Evolutionary conservation across 768 basidiomycete genomes (phyloP), one percentile per base, ranked within the genome.

Genomic region (Lactarius hengduanensis): DNA sequence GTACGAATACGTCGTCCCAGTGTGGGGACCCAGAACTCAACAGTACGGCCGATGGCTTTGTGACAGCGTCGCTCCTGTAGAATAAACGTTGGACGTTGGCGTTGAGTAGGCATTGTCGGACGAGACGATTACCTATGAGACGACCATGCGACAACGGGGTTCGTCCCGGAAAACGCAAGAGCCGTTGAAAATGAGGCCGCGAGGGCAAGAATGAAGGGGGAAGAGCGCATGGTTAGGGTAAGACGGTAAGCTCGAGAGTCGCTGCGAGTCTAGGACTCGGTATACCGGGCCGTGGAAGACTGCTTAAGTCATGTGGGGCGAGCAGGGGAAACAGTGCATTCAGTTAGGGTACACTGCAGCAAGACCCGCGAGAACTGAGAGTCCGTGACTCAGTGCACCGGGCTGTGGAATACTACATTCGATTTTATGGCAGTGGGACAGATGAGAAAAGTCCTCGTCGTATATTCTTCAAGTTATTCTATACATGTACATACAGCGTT

Each of bases 101-200:
- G 45, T 26, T 67, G 15, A n/a, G 3, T 9, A 3, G 32, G 32
- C 8, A 28, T n/a, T n/a, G 43, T 40, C 28, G 18, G 22, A 61
- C 47, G 45, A 36, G 13, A 47, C 26, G 36, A 70, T n/a, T 73
- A 89, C 90, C 79, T 81, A 54, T 82, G 78, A 28, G 89, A 89
- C 1, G 90, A 85, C 90, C 91, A 92, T 13, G 84, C 84, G 2
- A 92, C 75, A 16, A 92, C 72, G 10, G 91, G 91, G 6, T 79
- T 74, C 0, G 89, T 89, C 64, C 85, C 80, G 10, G 82, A 83
- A 75, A 84, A 90, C 4, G 87, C 88, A 36, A 82, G 72, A 2
- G 78, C 84, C 7, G 82, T 73, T 6, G 80, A 79, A 45, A 81
- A 79, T 45, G 86, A 70, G 11, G 75, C 71, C 26, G 81, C 79